Evolutionary conservation across 2,329 filamentous ascomycete genomes (phyloP).

Genomic region (Cladophialophora yegresii): DNA sequence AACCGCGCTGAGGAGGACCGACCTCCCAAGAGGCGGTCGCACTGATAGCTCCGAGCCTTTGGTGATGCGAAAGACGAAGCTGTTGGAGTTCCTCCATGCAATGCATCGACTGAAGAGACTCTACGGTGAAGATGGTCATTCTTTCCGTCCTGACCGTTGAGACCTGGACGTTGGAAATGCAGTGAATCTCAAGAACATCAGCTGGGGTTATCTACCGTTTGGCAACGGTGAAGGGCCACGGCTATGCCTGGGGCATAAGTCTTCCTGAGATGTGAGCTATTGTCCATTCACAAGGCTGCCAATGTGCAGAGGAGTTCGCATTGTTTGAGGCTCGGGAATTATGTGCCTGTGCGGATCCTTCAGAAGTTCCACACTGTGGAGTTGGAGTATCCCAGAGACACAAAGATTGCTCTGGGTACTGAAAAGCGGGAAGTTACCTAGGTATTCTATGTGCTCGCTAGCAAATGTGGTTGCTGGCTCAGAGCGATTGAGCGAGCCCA

Average conservation of each 20-base stretch:
- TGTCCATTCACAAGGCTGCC: not conserved
- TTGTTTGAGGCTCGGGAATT: not conserved
- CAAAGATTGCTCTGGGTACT: not conserved
- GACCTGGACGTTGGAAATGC: not conserved
- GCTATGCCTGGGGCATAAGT: not conserved
- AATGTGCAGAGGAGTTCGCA: not conserved
- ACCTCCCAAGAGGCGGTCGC: not conserved
- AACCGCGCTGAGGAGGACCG: not conserved
- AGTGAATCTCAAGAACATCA: not conserved
- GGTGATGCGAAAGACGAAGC: not conserved
- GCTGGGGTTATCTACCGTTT: not conserved
- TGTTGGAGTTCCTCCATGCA: not conserved
- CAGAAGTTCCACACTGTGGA: not conserved
- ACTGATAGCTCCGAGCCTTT: not conserved
- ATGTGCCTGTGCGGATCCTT: not conserved
- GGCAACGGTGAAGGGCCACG: not conserved
- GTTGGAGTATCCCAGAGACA: not conserved
- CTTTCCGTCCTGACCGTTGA: not conserved
- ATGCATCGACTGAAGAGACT: not conserved
- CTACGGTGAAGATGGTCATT: not conserved
- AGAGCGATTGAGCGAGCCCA: not conserved
- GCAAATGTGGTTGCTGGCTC: not conserved
- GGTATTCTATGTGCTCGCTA: not conserved
- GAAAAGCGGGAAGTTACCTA: not conserved
- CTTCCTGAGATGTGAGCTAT: not conserved